These are phyloP conservation scores for Paragyromitra xinjiangensis DNA, from an alignment of 495 filamentous ascomycete genomes.

Conservation along the genomic window DNA sequence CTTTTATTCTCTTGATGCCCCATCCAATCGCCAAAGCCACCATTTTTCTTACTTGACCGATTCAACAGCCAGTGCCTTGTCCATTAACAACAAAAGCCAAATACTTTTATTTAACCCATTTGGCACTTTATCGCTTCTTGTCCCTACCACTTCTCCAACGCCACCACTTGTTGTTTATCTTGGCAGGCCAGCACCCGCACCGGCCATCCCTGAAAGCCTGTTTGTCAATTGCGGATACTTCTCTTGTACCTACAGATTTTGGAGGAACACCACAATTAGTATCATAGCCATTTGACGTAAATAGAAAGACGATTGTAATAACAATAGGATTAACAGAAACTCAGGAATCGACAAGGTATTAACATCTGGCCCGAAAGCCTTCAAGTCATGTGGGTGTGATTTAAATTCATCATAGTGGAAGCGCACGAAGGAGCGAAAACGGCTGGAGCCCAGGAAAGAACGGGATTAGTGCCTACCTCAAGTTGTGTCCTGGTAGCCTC, in stretches of 20 bases:
- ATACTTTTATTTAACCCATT: constrained; percentile 52
- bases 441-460: too few species aligned
- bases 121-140: constrained; percentile 24
- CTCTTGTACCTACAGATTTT: constrained; percentile 73
- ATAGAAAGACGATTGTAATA: background rate
- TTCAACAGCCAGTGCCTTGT: constrained; percentile 35
- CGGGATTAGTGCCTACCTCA: constrained; percentile 61
- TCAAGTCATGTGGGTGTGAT: constrained; percentile 50
- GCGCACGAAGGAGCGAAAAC: background rate
- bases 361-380: constrained; percentile 45
- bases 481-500: constrained; percentile 97
- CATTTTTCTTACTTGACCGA: constrained; percentile 46
- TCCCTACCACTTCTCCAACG: background rate
- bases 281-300: background rate
- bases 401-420: constrained; percentile 45
- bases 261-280: constrained; percentile 17
- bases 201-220: constrained; percentile 80
- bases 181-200: constrained; percentile 11
- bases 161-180: constrained; percentile 28
- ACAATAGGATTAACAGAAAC: constrained; percentile 14
- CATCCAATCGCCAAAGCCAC: constrained; percentile 38
- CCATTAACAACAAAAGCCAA: constrained; percentile 48
- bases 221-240: constrained; percentile 94
- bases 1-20: constrained; percentile 31
- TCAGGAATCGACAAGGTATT: constrained; percentile 53